Evolutionary conservation across 495 filamentous ascomycete genomes (phyloP).

Genomic region (Staphylotrichum longicolle): DNA sequence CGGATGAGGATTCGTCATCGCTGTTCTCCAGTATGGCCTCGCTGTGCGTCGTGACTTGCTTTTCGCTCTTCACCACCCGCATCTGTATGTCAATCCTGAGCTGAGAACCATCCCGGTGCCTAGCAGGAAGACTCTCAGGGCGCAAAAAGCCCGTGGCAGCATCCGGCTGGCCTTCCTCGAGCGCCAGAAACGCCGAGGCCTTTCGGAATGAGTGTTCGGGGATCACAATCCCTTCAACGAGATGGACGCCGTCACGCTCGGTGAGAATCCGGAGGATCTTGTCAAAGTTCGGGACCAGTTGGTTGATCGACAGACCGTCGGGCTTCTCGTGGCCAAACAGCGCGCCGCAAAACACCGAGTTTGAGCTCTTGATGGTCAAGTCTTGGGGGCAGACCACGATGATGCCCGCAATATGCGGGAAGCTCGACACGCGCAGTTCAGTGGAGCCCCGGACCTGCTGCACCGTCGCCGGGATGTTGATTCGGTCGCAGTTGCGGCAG

Average conservation of each 20-base stretch:
- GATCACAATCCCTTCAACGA: conserved; percentile 93
- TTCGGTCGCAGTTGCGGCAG: conserved; percentile 66
- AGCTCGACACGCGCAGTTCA: conserved; percentile 80
- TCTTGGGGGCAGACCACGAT: conserved; percentile 78
- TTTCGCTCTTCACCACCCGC: conserved; percentile 89
- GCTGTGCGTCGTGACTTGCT: conserved; percentile 41
- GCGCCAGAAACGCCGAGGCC: conserved; percentile 75
- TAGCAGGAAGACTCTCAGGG: conserved; percentile 77
- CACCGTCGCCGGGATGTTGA: conserved; percentile 77
- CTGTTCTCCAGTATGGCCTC: conserved; percentile 49
- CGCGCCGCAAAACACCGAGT: conserved; percentile 88
- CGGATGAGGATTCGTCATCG: conserved; percentile 46
- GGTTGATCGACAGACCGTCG: conserved; percentile 72
- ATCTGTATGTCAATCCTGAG: conserved; percentile 93
- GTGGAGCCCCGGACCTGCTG: conserved; percentile 60
- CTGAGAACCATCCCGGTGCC: conserved; percentile 83
- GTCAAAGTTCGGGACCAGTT: conserved; percentile 85
- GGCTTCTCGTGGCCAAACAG: conserved; percentile 85
- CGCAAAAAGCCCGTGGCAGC: conserved; percentile 73
- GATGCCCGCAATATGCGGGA: conserved; percentile 96
- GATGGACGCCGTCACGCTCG: conserved; percentile 77
- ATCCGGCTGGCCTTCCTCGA: conserved; percentile 75
- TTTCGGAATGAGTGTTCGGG: conserved; percentile 94
- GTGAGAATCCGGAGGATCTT: conserved; percentile 73
- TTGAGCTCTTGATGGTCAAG: conserved; percentile 82